These are phyloP conservation scores for Alloascoidea hylecoeti DNA, from an alignment of 805 yeast species.

Conservation along the genomic window DNA sequence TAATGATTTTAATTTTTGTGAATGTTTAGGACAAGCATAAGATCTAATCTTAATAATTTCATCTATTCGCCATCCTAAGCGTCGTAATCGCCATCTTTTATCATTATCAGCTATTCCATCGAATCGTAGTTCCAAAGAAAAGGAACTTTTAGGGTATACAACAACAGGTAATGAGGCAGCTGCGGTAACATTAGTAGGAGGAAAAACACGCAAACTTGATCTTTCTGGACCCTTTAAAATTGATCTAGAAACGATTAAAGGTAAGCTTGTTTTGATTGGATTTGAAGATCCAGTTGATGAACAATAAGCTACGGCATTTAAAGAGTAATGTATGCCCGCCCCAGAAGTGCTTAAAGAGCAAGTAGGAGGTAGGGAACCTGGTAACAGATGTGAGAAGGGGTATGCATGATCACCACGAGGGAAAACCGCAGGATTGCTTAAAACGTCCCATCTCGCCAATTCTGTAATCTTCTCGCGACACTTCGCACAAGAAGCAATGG, in stretches of 20 bases:
- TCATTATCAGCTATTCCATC: constrained; percentile 28
- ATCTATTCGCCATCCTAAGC: constrained; percentile 79
- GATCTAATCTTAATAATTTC: constrained; percentile 55
- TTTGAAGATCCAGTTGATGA: neutral
- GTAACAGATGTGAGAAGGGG: constrained; percentile 82
- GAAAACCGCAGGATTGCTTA: constrained; percentile 40
- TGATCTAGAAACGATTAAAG: constrained; percentile 64
- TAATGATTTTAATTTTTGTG: constrained; percentile 19
- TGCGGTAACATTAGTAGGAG: constrained; percentile 87
- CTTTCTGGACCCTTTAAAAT: constrained; percentile 72
- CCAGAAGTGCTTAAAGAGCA: constrained; percentile 25
- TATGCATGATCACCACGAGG: constrained; percentile 68
- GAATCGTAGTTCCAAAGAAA: constrained; percentile 70
- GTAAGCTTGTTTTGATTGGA: constrained; percentile 22
- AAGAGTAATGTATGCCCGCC: constrained; percentile 64
- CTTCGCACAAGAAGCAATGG: neutral
- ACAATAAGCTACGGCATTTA: constrained; percentile 36
- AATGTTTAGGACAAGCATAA: constrained; percentile 42
- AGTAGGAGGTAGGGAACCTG: constrained; percentile 81
- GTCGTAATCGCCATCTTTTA: constrained; percentile 81
- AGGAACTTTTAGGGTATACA: constrained; percentile 73
- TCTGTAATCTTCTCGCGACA: constrained; percentile 24
- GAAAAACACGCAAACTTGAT: constrained; percentile 81
- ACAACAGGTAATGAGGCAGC: constrained; percentile 82
- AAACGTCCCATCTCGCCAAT: constrained; percentile 81